Evolutionary conservation across 1,139 yeast genomes (phyloP).

Genomic region (Pichia sp.): DNA sequence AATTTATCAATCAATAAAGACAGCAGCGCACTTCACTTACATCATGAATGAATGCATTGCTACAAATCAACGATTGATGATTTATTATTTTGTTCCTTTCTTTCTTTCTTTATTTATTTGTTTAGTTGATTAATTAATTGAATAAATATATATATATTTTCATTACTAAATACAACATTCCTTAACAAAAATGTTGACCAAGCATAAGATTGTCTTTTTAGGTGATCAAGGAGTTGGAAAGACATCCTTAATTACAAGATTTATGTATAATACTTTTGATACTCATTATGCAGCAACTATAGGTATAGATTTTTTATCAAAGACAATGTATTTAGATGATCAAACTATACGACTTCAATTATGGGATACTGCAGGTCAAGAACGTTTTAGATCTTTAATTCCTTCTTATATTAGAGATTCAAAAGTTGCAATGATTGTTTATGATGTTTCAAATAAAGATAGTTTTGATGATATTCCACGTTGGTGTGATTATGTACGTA

Average conservation of each 20-base stretch:
- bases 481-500: slow-evolving; percentile 83
- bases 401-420: slow-evolving; percentile 95
- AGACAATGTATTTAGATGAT: slow-evolving; percentile 74
- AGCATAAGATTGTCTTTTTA: slow-evolving; percentile 84
- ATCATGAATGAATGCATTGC: too few relatives aligned
- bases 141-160: too few relatives aligned
- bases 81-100: background rate
- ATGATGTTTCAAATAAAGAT: slow-evolving; percentile 82
- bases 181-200: slow-evolving; percentile 39
- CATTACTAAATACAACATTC: too few relatives aligned
- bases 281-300: slow-evolving; percentile 94
- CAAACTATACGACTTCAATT: slow-evolving; percentile 54
- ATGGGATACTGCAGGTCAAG: slow-evolving; percentile 87
- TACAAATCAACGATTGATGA: too few relatives aligned
- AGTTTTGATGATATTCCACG: slow-evolving; percentile 70
- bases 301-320: slow-evolving; percentile 91
- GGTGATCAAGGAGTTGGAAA: slow-evolving; percentile 99
- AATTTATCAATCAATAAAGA: background rate
- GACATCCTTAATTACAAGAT: slow-evolving; percentile 88
- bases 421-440: slow-evolving; percentile 94
- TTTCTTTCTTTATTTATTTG: too few relatives aligned
- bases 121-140: too few relatives aligned
- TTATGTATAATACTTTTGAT: slow-evolving; percentile 98
- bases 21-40: background rate
- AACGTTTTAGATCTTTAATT: slow-evolving; percentile 75